phyloP scores from a whole-genome alignment of 257 asterid species.

The Eucommia ulmoides region DNA sequence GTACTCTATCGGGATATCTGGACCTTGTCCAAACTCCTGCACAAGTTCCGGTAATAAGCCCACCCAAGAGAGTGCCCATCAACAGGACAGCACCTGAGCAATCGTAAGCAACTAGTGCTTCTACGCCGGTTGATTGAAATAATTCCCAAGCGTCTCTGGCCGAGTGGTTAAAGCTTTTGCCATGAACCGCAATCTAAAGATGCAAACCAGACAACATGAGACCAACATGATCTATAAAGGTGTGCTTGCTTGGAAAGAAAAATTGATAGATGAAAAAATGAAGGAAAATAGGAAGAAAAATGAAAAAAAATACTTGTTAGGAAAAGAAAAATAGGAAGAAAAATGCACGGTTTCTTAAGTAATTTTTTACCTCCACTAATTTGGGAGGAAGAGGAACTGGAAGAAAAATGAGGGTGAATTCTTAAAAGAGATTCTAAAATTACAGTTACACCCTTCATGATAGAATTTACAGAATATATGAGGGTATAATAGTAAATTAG shows the following conservation, averaged over 20 bases:
- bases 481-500: no score
- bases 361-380: no score
- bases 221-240: neutral
- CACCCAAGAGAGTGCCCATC: conserved; percentile 83
- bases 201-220: neutral
- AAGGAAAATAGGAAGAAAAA: neutral
- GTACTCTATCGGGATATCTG: conserved; percentile 58
- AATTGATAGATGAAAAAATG: neutral
- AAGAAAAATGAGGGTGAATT: no score
- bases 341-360: neutral
- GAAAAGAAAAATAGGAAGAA: neutral
- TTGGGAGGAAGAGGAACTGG: no score
- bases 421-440: no score
- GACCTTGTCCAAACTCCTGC: conserved; percentile 72
- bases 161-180: conserved; percentile 85
- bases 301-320: neutral
- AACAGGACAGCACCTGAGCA: conserved; percentile 92
- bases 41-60: conserved; percentile 79
- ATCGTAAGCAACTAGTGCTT: conserved; percentile 89
- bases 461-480: no score
- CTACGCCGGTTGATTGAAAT: conserved; percentile 93
- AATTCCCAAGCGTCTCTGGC: conserved; percentile 99
- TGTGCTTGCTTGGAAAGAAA: neutral
- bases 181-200: conserved; percentile 75
- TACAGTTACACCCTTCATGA: no score